Evolutionary conservation across 164 flowering plant genomes (phyloP), one percentile per base, ranked within the genome.

Genomic region (Dillenia suffruticosa): DNA sequence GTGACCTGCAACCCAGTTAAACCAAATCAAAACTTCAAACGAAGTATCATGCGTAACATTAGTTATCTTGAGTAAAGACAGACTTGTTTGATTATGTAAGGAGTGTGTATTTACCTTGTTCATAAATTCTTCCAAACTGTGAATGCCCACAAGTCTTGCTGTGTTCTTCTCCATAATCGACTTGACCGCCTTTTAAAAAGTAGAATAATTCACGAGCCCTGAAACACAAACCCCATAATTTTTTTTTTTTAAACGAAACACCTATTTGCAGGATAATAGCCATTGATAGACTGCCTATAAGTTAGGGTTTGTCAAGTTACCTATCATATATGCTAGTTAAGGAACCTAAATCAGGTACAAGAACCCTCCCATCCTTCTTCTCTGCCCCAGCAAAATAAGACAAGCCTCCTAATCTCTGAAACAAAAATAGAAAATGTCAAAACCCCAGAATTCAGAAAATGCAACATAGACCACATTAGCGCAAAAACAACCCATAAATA

Each of bases 381-480:
- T 94, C 99, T 5, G 97, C 99, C 22, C 99, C 99, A 0, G 81
- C 97, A 56, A 94, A 94, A 72, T 94, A 94, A 0, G 99, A 94
- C 62, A 94, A 72, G 7, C 96, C 94, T 52, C 97, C 97, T 61
- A 94, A 73, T 71, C 81, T 86, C 99, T 94, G 68, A 78, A 49
- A 54, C 57, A 65, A 49, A 10, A 58, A 57, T 44, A 54, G 2
- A 32, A 67, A 64, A 64, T 12, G 17, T 47, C 45, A 72, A 44
- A 59, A 54, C 9, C 7, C 13, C 52, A 62, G 40, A 32, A 32
- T 32, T 32, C 40, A 32, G 40, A 32, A 26, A 32, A 32, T 32
- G 40, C 4, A 32, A 32, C 40, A 32, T 4, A 32, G 40, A 32
- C 40, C 40, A 32, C 7, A 32, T 32, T 32, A 32, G 40, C 4